Percentiles rank a stretch among this genome's conserved stretches.
Conservation (phyloP, 768 basidiomycete genomes). For the Tylopilus rubrobrunneus region DNA sequence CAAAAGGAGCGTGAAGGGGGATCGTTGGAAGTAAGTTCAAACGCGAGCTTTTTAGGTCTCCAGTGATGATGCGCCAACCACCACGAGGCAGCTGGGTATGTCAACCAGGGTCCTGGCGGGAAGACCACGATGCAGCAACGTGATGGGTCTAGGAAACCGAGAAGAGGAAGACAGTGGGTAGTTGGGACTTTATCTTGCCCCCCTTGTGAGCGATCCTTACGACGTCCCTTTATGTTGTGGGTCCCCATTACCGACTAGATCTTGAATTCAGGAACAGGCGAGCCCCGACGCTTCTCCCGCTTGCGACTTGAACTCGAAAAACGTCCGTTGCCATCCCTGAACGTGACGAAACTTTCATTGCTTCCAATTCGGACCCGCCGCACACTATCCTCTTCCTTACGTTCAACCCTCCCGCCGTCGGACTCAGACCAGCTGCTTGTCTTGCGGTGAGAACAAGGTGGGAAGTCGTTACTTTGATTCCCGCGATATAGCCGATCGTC, state of each 20-base stretch:
- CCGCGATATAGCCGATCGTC: too few relatives aligned
- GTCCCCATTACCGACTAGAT: constrained; percentile 6
- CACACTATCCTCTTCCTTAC: background rate
- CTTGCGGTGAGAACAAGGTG: too few relatives aligned
- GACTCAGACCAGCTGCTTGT: too few relatives aligned
- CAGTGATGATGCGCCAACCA: constrained; percentile 4
- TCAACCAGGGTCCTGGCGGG: constrained; percentile 4
- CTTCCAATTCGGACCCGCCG: constrained; percentile 14
- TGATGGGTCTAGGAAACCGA: background rate
- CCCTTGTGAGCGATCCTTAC: background rate
- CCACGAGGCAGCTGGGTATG: constrained; percentile 13
- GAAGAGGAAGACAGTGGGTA: background rate
- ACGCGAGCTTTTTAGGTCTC: constrained; percentile 15
- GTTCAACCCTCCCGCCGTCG: too few relatives aligned
- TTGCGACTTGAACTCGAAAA: background rate
- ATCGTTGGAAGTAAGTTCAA: background rate
- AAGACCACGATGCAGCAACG: constrained; percentile 9
- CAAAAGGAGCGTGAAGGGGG: constrained; percentile 5
- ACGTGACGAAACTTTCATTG: background rate
- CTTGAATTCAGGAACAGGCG: constrained; percentile 12
- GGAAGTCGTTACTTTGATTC: too few relatives aligned
- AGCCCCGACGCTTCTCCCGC: constrained; percentile 9
- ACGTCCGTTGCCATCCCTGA: background rate
- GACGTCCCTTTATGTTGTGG: constrained; percentile 2
- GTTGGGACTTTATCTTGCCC: constrained; percentile 8